These are phyloP conservation scores for Rhinocladiella mackenziei DNA, from an alignment of 2,329 filamentous ascomycete species.

Conservation along the genomic window DNA sequence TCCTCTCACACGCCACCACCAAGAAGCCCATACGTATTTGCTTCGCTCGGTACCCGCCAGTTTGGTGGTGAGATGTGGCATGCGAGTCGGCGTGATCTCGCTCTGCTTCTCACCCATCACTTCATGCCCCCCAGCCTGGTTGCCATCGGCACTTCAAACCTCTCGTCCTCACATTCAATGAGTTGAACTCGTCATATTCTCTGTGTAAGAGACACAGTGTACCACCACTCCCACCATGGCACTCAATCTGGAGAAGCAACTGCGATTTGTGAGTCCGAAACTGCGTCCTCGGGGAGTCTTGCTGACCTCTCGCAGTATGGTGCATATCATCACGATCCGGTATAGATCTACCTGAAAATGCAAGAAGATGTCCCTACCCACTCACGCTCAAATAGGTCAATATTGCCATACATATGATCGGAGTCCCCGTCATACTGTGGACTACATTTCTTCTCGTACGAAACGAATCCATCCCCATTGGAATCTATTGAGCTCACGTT, in stretches of 20 bases:
- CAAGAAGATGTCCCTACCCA: not conserved
- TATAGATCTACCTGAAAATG: conserved; percentile 35
- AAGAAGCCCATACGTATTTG: too few species aligned
- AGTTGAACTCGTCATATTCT: conserved; percentile 4
- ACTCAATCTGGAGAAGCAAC: conserved; percentile 62
- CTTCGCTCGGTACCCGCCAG: too few species aligned
- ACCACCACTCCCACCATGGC: conserved; percentile 10
- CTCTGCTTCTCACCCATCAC: too few species aligned
- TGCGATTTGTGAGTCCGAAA: conserved; percentile 56
- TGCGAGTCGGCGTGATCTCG: too few species aligned
- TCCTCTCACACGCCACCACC: too few species aligned
- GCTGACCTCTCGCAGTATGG: conserved; percentile 52
- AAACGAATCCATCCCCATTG: conserved; percentile 2
- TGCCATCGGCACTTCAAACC: not conserved
- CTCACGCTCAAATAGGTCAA: conserved; percentile 50
- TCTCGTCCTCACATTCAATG: conserved; percentile 11
- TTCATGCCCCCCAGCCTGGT: too few species aligned
- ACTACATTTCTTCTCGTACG: conserved; percentile 58
- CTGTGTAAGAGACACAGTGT: conserved; percentile 4
- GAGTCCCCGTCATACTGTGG: conserved; percentile 59
- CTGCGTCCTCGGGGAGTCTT: conserved; percentile 11
- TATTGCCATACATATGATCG: conserved; percentile 60
- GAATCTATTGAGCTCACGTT: conserved; percentile 8
- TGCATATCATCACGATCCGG: conserved; percentile 61
- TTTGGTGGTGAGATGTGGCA: too few species aligned